Percentiles rank a stretch among this genome's conserved stretches.
phyloP scores from a whole-genome alignment of 495 filamentous ascomycete genomes.

The Aspergillus bridgeri region DNA sequence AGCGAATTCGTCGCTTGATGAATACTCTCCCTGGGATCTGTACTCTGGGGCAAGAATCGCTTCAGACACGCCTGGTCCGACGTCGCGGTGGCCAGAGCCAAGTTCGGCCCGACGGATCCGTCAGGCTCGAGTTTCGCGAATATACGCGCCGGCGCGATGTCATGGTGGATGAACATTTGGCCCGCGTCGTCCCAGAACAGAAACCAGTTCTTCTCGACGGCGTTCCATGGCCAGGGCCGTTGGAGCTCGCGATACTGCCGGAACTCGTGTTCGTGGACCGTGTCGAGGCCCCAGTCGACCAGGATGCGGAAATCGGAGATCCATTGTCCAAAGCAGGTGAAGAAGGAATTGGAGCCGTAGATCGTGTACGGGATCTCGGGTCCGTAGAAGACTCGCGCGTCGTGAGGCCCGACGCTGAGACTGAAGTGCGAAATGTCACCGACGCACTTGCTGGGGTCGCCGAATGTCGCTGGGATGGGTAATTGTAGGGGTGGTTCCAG shows the following conservation, averaged over 20 bases:
- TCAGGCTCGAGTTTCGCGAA: constrained; percentile 41
- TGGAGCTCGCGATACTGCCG: constrained; percentile 41
- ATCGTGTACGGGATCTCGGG: constrained; percentile 41
- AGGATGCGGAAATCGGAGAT: constrained; percentile 48
- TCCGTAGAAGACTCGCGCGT: constrained; percentile 52
- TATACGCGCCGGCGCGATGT: constrained; percentile 41
- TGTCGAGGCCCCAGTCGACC: constrained; percentile 35
- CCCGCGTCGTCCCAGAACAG: constrained; percentile 49
- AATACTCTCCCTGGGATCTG: constrained; percentile 34
- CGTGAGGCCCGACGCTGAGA: constrained; percentile 46
- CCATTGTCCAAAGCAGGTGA: constrained; percentile 52
- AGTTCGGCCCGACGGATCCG: constrained; percentile 39
- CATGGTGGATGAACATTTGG: constrained; percentile 47
- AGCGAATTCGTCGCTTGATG: constrained; percentile 58
- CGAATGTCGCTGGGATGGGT: constrained; percentile 38
- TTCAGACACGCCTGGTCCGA: constrained; percentile 39
- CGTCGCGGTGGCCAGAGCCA: constrained; percentile 24
- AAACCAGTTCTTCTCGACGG: constrained; percentile 56
- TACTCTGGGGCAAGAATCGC: constrained; percentile 34
- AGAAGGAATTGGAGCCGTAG: constrained; percentile 47
- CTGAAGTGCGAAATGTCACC: constrained; percentile 32
- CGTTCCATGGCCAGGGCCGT: constrained; percentile 33
- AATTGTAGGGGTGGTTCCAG: constrained; percentile 31
- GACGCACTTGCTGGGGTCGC: constrained; percentile 32
- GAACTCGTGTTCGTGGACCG: constrained; percentile 25